Conservation (phyloP, 495 filamentous ascomycete species). For the Penicillium crystallinum region DNA sequence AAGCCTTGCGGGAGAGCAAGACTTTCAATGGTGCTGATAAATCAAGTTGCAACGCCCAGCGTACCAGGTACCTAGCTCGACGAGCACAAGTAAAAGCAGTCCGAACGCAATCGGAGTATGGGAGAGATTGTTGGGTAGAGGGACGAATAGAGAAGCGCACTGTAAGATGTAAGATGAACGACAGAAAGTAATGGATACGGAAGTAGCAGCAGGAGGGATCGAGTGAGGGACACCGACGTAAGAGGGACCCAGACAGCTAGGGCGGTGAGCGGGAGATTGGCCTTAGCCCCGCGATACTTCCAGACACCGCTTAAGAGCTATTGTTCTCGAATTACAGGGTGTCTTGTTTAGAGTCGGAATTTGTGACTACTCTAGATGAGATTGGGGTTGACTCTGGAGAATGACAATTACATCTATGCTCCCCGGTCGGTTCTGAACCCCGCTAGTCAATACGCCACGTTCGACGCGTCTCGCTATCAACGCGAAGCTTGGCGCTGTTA, state of each 20-base stretch:
- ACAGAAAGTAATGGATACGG: constrained; percentile 11
- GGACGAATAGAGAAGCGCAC: not conserved
- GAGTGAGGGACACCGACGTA: constrained; percentile 30
- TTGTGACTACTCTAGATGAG: not conserved
- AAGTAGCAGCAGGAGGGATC: constrained; percentile 6
- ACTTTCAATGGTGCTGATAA: constrained; percentile 36
- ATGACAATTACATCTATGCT: not conserved
- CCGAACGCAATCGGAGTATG: constrained; percentile 6
- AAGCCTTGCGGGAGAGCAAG: constrained; percentile 52
- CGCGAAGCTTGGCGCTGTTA: constrained; percentile 1
- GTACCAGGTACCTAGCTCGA: constrained; percentile 31
- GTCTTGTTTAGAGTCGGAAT: not conserved
- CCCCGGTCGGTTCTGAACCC: not conserved
- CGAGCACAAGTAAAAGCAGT: constrained; percentile 16
- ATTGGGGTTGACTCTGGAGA: not conserved
- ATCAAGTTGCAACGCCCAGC: constrained; percentile 28
- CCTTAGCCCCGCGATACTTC: constrained; percentile 10
- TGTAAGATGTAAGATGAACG: constrained; percentile 7
- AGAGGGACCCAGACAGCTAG: constrained; percentile 25
- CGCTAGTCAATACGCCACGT: not conserved
- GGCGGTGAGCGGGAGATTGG: constrained; percentile 5
- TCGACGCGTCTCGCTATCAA: not conserved
- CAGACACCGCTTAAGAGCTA: not conserved
- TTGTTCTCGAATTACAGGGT: not conserved
- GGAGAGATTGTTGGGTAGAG: constrained; percentile 12